Evolutionary conservation across 2,329 filamentous ascomycete genomes (phyloP), one percentile per base, ranked within the genome.

Genomic region (Xylaria arbuscula): DNA sequence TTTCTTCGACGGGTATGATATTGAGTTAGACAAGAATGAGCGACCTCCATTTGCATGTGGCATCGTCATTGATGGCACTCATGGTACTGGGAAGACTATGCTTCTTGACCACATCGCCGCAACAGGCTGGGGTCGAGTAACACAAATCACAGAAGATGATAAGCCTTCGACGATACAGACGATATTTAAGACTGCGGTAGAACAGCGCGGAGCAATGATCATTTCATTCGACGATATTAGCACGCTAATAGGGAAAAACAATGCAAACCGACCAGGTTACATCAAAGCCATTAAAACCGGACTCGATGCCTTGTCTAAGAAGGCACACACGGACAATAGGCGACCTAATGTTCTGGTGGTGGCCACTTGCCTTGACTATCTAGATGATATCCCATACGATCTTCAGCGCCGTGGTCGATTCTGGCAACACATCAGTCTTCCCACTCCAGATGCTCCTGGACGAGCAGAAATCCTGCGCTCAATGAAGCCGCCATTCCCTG

Each of bases 61-160:
- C 0, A 86, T 96, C 42, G 85, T 96, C 28, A 83, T 98, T 4
- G 90, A 97, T 77, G 95, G 95, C 15, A 90, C 92, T 19, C 88
- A 89, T 70, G 94, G 95, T 11, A 97, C 93, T 0, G 95, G 95
- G 28, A 98, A 98, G 81, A 91, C 89, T 0, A 85, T 92, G 71
- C 83, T 98, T 0, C 82, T 98, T 1, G 79, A 90, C 17, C 87
- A 88, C 38, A 84, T 98, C 22, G 87, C 89, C 9, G 85, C 83
- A 7, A 88, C 89, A 0, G 86, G 85, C 66, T 97, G 93, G 92
- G 88, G 88, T 24, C 88, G 87, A 48, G 88, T 94, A 0, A 86
- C 92, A 72, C 86, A 83, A 63, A 82, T 94, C 62, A 83, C 86
- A 63, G 81, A 83, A 7, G 81, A 84, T 4, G 84, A 87, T 70